Evolutionary conservation across 805 yeast species (phyloP), one percentile per base, ranked within the genome.

Genomic region (Saccharomyces kudriavzevii): DNA sequence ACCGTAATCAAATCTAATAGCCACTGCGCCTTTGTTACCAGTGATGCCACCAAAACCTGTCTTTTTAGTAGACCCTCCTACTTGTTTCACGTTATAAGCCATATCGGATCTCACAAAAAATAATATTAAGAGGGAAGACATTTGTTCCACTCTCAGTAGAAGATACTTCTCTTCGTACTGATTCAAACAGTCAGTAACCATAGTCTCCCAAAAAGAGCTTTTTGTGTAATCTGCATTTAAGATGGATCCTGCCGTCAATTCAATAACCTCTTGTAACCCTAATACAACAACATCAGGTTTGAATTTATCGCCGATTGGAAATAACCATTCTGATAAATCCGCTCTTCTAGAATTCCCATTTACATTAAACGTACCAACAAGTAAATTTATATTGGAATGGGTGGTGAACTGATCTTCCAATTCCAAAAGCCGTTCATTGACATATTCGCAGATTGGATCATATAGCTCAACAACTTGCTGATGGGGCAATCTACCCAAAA

Each of bases 11-110:
- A 92, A 87, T 56, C 97, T 77, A 9, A 94, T 89, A 0, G 96
- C 97, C 56, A 91, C 94, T 2, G 95, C 97, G 49, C 99, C 99
- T 69, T 92, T 92, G 68, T 94, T 92, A 9, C 97, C 99, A 0
- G 98, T 83, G 73, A 94, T 92, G 40, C 99, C 99, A 29, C 97
- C 96, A 52, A 94, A 74, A 0, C 98, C 99, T 0, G 98, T 92
- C 70, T 92, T 92, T 63, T 91, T 92, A 9, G 87, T 80, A 14
- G 91, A 80, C 8, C 97, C 97, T 60, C 90, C 91, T 3, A 94
- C 97, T 60, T 85, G 84, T 14, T 87, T 86, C 2, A 94, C 83
- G 51, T 75, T 63, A 22, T 71, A 65, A 25, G 76, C 72, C 49
- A 73, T 68, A 46, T 74, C 75, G 3, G 76, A 70, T 54, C 78